Evolutionary conservation across 192 early-diverging fungal species (phyloP), one percentile per base, ranked within the genome.

Genomic region (Coemansia erecta): DNA sequence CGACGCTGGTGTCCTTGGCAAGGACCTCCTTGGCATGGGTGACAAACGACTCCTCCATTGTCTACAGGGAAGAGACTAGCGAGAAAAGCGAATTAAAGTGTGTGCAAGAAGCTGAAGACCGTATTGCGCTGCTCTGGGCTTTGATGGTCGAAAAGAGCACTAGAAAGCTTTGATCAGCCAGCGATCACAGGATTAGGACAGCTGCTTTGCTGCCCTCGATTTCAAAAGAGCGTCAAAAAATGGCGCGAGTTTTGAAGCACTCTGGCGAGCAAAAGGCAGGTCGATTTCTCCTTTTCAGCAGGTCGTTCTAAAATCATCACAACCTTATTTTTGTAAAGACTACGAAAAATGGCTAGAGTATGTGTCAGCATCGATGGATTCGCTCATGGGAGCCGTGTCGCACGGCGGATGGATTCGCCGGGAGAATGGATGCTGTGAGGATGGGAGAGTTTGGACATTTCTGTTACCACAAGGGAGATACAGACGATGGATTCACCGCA

Each of bases 1-100:
- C 84, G 19, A 77, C 64, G 53, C 81, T 84, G n/a, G 61, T 83
- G 61, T 91, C 89, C 28, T 82, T 75, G 28, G 74, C 74, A 41
- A 91, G 83, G 31, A 83, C 64, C 26, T 77, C 73, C 37, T 85
- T 71, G 12, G 87, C 86, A 28, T 74, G 66, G 39, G 78, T 56
- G n/a, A 87, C 59, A 68, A 83, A 84, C 15, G 76, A 64, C 47
- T 80, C 66, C 42, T 82, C 73, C 80, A 77, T 84, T 26, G 12
- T 31, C 9, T 21, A 41, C 22, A 54, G 31, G 35, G 28, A n/a
- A 26, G 44, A 4, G 15, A 46, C 19, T 19, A 17, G 44, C 17
- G 4, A n/a, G 9, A 15, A 53, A 44, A 31, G 15, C 18, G 31
- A 66, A 26, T 19, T 10, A 57, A 52, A 44, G 51, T 15, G 49